A percentile compares a stretch with the other conserved stretches of the same genome.
phyloP scores from a whole-genome alignment of 73 alveolate species.

The Paramecium pentaurelia region DNA sequence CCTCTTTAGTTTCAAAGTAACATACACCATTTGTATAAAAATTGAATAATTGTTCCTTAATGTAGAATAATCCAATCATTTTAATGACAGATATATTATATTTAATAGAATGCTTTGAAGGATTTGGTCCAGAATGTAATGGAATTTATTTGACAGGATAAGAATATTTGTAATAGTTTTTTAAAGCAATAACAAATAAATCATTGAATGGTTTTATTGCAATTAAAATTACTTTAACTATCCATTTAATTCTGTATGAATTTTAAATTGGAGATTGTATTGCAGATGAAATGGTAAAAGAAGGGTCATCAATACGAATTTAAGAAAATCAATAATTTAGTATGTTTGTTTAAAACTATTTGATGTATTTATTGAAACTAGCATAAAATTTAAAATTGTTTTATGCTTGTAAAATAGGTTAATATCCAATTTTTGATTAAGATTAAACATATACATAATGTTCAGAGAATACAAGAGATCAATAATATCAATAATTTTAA shows the following conservation, averaged over 20 bases:
- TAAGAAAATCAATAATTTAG: not conserved
- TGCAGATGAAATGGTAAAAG: slow-evolving; percentile 17
- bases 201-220: not conserved
- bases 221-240: not conserved
- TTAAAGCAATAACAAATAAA: not conserved
- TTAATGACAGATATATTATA: slow-evolving; percentile 28
- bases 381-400: slow-evolving; percentile 33
- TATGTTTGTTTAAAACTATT: not conserved
- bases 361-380: slow-evolving; percentile 20
- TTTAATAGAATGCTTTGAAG: slow-evolving; percentile 33
- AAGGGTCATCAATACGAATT: not conserved
- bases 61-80: not conserved
- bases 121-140: slow-evolving; percentile 46
- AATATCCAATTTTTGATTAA: slow-evolving; percentile 9
- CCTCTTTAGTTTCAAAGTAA: not conserved
- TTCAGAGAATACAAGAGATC: slow-evolving; percentile 1
- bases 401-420: slow-evolving; percentile 30
- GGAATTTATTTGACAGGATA: slow-evolving; percentile 27
- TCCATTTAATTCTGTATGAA: slow-evolving; percentile 17
- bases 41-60: not conserved
- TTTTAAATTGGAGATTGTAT: slow-evolving; percentile 1
- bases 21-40: not conserved
- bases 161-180: slow-evolving; percentile 25
- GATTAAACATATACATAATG: not conserved
- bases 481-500: not conserved